Evolutionary conservation across 441 rosid species (phyloP).

Genomic region (Cnidoscolus chayamansa): DNA sequence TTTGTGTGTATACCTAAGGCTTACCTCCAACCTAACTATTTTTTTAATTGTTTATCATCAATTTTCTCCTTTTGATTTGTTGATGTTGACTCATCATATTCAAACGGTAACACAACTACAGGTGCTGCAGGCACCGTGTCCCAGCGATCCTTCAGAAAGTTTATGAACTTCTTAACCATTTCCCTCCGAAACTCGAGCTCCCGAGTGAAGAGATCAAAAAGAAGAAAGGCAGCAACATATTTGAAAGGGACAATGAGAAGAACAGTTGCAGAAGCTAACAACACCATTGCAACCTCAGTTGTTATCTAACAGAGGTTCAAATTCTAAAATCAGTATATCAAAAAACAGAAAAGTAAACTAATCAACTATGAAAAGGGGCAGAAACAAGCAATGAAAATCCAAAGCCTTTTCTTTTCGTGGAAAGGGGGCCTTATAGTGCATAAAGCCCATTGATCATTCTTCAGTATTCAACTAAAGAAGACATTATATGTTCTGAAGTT

Average conservation of each 20-base stretch:
- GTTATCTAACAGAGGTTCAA: constrained; percentile 54
- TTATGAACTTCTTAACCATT: constrained; percentile 63
- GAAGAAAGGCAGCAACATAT: constrained; percentile 59
- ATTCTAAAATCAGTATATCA: not conserved
- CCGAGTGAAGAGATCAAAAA: constrained; percentile 77
- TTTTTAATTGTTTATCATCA: constrained; percentile 35
- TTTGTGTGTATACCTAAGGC: constrained; percentile 24
- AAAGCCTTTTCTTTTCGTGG: not conserved
- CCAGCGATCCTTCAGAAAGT: constrained; percentile 78
- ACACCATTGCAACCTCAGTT: constrained; percentile 66
- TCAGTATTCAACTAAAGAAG: constrained; percentile 1
- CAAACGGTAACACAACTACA: constrained; percentile 71
- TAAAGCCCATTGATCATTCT: not conserved
- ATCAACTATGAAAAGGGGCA: not conserved
- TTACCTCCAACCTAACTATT: constrained; percentile 26
- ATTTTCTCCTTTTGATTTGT: constrained; percentile 34
- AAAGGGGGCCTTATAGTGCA: not conserved
- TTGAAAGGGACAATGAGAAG: constrained; percentile 79
- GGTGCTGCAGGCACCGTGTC: constrained; percentile 80
- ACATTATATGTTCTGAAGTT: not conserved
- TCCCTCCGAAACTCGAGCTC: constrained; percentile 79
- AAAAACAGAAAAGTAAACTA: not conserved
- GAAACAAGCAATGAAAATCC: not conserved
- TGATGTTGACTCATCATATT: constrained; percentile 41
- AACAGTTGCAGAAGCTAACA: constrained; percentile 57